Conservation (phyloP, 108 stramenopile genomes). For the Nitzschia sp. region DNA sequence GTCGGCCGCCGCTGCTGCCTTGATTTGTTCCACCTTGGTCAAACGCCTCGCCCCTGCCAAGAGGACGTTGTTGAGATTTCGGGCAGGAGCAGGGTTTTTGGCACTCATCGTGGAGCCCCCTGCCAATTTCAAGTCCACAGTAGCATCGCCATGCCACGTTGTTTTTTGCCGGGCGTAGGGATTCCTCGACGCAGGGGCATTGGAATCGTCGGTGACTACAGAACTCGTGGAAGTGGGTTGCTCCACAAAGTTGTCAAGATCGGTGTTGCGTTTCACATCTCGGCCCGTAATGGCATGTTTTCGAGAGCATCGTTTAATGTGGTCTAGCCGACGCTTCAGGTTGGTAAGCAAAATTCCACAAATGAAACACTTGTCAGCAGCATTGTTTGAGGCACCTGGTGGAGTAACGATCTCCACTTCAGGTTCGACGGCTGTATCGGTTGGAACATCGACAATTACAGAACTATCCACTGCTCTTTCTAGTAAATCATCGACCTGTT, state of each 20-base stretch:
- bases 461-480: neutral
- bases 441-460: neutral
- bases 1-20: neutral
- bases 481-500: neutral
- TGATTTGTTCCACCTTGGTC: conserved; percentile 37
- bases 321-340: conserved; percentile 63
- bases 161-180: conserved; percentile 5
- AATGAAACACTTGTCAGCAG: conserved; percentile 53
- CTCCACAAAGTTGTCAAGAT: conserved; percentile 24
- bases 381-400: neutral
- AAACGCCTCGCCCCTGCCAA: conserved; percentile 33
- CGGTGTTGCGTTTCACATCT: conserved; percentile 42
- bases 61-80: conserved; percentile 38
- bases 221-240: conserved; percentile 12
- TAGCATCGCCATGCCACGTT: conserved; percentile 36
- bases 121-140: neutral
- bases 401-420: neutral
- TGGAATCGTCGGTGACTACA: neutral
- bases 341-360: conserved; percentile 58
- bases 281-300: conserved; percentile 52
- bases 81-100: neutral
- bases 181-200: neutral
- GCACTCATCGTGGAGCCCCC: neutral
- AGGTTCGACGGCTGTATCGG: neutral
- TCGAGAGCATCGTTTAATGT: conserved; percentile 80